phyloP scores from a whole-genome alignment of 2,329 filamentous ascomycete species.

The Arthrobotrys megalospora region DNA sequence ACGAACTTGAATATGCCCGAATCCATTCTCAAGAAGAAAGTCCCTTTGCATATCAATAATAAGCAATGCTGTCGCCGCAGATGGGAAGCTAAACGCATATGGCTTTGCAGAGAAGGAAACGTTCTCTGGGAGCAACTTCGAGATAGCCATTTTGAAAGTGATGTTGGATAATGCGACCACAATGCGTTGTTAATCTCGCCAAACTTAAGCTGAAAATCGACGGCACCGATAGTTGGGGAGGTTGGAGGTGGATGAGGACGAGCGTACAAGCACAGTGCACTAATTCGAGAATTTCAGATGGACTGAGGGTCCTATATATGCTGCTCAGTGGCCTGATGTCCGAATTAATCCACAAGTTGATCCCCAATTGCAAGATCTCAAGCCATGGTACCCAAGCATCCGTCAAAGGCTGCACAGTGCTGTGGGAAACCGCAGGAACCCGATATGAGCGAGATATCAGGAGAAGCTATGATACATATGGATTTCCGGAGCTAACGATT shows the following conservation, averaged over 20 bases:
- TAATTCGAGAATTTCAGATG: conserved; percentile 6
- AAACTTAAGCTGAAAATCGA: neutral
- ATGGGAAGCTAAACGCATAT: conserved; percentile 70
- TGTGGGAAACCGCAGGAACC: conserved; percentile 37
- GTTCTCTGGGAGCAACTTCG: conserved; percentile 54
- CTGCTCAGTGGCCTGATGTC: conserved; percentile 45
- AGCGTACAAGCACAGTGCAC: conserved; percentile 7
- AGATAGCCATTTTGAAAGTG: conserved; percentile 42
- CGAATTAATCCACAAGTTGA: conserved; percentile 25
- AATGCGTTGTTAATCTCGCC: conserved; percentile 26
- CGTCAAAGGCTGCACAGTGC: neutral
- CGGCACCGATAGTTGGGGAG: neutral
- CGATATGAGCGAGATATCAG: conserved; percentile 36
- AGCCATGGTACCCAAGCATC: neutral
- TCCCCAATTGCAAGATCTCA: conserved; percentile 27
- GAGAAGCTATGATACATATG: conserved; percentile 21
- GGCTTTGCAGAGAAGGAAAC: conserved; percentile 67
- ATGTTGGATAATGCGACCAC: conserved; percentile 16
- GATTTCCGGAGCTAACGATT: conserved; percentile 36
- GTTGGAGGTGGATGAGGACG: neutral
- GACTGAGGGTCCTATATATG: conserved; percentile 47
- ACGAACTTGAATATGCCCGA: conserved; percentile 71
- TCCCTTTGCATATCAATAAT: conserved; percentile 73
- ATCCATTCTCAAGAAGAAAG: conserved; percentile 71
- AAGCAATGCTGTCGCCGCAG: conserved; percentile 70